A percentile compares a stretch with the other conserved stretches of the same genome.
Evolutionary conservation across 176 grass and related monocot species (phyloP).

Genomic region (Aegilops speltoides): DNA sequence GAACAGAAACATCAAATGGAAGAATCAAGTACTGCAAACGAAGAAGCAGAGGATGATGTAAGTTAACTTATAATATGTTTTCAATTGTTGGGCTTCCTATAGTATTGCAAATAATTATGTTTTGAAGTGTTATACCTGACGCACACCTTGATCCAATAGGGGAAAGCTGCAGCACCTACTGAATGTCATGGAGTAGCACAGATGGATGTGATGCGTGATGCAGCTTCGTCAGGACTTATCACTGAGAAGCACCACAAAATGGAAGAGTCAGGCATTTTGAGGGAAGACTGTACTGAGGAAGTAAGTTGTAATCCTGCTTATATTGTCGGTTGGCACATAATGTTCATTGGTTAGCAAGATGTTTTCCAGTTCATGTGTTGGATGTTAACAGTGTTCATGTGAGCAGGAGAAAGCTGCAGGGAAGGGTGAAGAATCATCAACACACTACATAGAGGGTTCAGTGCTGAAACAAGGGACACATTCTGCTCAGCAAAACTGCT

Average conservation of each 20-base stretch:
- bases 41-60: too few relatives aligned
- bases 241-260: neutral
- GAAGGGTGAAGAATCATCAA: neutral
- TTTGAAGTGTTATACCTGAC: too few relatives aligned
- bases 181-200: too few relatives aligned
- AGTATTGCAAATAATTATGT: too few relatives aligned
- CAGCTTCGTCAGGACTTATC: neutral
- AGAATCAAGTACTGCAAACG: neutral
- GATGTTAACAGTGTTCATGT: neutral
- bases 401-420: constrained; percentile 7
- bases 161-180: too few relatives aligned
- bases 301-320: constrained; percentile 6
- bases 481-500: neutral
- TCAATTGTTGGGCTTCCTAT: too few relatives aligned
- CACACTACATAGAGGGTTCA: neutral
- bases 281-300: neutral
- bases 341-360: neutral
- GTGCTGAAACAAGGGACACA: neutral
- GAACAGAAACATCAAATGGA: neutral
- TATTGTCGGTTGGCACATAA: neutral
- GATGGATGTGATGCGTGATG: neutral
- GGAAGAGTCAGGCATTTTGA: constrained; percentile 6
- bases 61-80: too few relatives aligned
- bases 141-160: too few relatives aligned
- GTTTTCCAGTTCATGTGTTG: neutral